phyloP scores from a whole-genome alignment of 1,284 basidiomycete genomes.

The Malassezia equina region DNA sequence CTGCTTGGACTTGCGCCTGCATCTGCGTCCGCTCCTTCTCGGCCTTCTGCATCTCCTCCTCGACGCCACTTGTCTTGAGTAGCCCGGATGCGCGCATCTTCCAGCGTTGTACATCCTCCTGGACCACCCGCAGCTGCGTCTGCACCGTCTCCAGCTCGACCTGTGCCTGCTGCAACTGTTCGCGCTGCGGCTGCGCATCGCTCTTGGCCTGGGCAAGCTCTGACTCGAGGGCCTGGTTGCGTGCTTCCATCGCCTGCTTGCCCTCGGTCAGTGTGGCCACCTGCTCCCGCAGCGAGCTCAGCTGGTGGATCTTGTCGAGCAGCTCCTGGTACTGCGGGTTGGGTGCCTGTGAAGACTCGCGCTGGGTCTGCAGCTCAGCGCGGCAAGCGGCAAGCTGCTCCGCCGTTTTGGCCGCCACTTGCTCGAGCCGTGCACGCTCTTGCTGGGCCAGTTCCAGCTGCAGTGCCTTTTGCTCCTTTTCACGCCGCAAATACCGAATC shows the following conservation, averaged over 20 bases:
- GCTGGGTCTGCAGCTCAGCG: conserved; percentile 33
- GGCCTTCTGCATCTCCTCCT: conserved; percentile 52
- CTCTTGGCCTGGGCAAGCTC: conserved; percentile 50
- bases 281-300: conserved; percentile 76
- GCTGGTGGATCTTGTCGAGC: conserved; percentile 73
- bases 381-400: conserved; percentile 60
- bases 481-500: conserved; percentile 69
- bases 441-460: conserved; percentile 76
- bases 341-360: conserved; percentile 50
- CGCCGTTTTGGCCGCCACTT: conserved; percentile 65
- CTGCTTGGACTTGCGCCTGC: conserved; percentile 23
- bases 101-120: conserved; percentile 72
- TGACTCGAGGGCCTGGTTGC: conserved; percentile 52
- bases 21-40: conserved; percentile 36
- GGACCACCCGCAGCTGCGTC: conserved; percentile 61
- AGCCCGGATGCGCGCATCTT: conserved; percentile 71
- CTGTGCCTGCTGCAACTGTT: conserved; percentile 59
- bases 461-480: conserved; percentile 80
- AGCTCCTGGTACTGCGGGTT: conserved; percentile 67
- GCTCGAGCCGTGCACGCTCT: conserved; percentile 65
- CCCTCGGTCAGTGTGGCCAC: conserved; percentile 73
- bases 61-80: conserved; percentile 73
- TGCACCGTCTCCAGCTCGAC: conserved; percentile 67
- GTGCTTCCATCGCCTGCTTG: conserved; percentile 59
- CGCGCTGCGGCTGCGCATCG: conserved; percentile 66